Evolutionary conservation across 805 yeast genomes (phyloP), one percentile per base, ranked within the genome.

Genomic region (Candida parachauliodes): DNA sequence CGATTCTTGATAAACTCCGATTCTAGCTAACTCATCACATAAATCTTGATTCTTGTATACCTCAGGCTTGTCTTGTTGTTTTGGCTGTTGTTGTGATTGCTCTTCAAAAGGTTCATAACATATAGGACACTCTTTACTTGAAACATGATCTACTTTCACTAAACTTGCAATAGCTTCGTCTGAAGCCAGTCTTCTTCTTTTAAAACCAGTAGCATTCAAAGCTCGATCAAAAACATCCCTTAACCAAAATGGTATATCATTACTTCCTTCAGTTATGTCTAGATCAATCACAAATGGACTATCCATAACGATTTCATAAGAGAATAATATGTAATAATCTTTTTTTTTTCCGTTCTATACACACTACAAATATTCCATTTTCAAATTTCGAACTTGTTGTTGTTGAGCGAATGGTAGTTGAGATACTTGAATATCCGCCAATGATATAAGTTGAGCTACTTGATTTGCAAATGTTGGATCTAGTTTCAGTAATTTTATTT

Each of bases 401-500:
- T 72, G 72, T 50, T 76, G 74, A 34, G 74, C 77, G 9, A 67
- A 67, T 2, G 79, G 79, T 39, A 76, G 59, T 9, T 62, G 56
- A 27, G 64, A 61, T 31, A 76, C 65, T 47, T 76, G 81, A 25
- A 72, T 75, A 4, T 67, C 67, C 0, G 77, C 65, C 45, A 76
- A 57, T 32, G 70, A 60, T 42, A 76, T 60, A 9, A 76, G 78
- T 53, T 76, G 81, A 14, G 73, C 76, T 29, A 76, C 67, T 47
- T 75, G 59, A 39, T 68, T 66, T 19, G 83, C 83, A 55, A 81
- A 84, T 32, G 74, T 73, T 24, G 70, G 72, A 8, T 79, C 73
- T 43, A 82, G 57, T 19, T 62, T 59, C 15, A 70, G 56, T 28
- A 81, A 60, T 54, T 77, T 81, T 15, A 62, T 60, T 41, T 69